Conservation (phyloP, 176 grass and related monocot species). For the Zoysia japonica region DNA sequence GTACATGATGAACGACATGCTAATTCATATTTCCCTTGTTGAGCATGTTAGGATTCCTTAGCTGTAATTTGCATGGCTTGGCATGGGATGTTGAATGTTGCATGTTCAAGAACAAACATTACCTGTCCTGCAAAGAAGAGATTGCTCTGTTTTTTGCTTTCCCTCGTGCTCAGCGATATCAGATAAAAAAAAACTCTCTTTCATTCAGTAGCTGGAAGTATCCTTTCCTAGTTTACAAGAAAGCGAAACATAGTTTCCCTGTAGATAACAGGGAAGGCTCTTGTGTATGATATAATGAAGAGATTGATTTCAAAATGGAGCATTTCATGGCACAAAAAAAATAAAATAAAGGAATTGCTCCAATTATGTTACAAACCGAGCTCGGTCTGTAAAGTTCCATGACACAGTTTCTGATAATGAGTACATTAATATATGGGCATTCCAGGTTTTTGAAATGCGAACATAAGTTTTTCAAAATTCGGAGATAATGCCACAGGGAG, state of each 20-base stretch:
- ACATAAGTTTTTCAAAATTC: slow-evolving; percentile 45
- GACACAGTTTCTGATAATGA: slow-evolving; percentile 8
- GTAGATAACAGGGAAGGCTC: neutral
- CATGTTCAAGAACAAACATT: too few relatives aligned
- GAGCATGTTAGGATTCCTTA: too few relatives aligned
- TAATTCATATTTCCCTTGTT: too few relatives aligned
- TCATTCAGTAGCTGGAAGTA: neutral
- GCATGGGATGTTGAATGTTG: too few relatives aligned
- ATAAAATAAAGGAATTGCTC: neutral
- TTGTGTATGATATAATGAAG: neutral
- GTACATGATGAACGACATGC: too few relatives aligned
- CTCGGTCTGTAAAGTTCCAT: neutral
- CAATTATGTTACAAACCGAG: slow-evolving; percentile 12
- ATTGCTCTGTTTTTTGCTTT: too few relatives aligned
- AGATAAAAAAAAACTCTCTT: neutral
- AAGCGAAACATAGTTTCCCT: neutral
- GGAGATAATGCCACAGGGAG: slow-evolving; percentile 22
- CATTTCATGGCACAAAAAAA: neutral
- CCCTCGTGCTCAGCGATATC: too few relatives aligned
- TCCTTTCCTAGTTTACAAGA: slow-evolving; percentile 19
- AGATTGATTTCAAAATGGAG: neutral
- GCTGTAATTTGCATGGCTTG: too few relatives aligned
- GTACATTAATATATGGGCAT: slow-evolving; percentile 37
- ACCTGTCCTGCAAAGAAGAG: too few relatives aligned
- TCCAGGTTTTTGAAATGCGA: slow-evolving; percentile 18